Conservation (phyloP, 257 asterid genomes). For the Nicotiana noctiflora region DNA sequence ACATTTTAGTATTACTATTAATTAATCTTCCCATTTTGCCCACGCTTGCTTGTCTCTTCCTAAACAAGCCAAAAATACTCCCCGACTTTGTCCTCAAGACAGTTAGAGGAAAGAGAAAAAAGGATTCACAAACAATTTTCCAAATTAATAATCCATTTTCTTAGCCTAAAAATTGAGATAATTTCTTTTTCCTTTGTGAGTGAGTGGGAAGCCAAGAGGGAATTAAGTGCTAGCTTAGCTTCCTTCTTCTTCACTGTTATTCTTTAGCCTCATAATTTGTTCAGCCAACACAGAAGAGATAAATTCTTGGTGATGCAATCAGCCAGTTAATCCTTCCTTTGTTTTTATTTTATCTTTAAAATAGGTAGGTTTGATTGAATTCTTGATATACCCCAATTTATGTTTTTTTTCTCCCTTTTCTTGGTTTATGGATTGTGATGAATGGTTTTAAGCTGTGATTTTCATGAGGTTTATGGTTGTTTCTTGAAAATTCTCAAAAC, state of each 20-base stretch:
- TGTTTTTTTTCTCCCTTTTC: neutral
- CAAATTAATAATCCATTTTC: neutral
- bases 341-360: neutral
- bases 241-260: neutral
- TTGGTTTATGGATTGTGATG: slow-evolving; percentile 4
- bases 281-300: slow-evolving; percentile 1
- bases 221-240: neutral
- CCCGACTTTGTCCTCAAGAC: neutral
- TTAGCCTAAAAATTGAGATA: neutral
- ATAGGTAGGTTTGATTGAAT: slow-evolving; percentile 15
- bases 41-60: neutral
- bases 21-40: slow-evolving; percentile 7
- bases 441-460: slow-evolving; percentile 3
- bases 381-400: slow-evolving; percentile 3
- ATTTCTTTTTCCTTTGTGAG: neutral
- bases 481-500: neutral
- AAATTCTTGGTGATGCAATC: neutral
- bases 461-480: neutral
- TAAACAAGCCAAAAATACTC: neutral
- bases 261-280: neutral
- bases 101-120: neutral
- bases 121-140: neutral
- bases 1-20: neutral
- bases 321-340: neutral
- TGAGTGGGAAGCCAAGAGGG: neutral